Base-by-base conservation (phyloP, 331 rosid species). In the Quercus tomentella region DNA sequence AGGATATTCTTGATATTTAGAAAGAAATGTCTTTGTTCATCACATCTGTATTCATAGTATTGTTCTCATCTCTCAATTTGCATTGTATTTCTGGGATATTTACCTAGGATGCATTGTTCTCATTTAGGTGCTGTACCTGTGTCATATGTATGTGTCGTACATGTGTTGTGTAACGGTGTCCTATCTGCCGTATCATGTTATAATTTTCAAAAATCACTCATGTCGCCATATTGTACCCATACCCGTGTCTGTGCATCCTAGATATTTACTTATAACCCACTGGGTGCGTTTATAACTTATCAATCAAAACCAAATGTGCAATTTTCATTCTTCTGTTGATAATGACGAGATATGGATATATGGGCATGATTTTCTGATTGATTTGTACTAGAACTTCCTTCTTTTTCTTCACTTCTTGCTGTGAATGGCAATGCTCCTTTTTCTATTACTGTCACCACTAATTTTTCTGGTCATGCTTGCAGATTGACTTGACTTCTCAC, bases 401-500 rank as follows among this genome's bases (percentile, higher is more conserved):
- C 41, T 28, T 7, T 15, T 65, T 65, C 70, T 16, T 65, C 11
- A 65, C 55, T 49, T 49, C 14, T 49, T 12, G 12, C 70, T 65
- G 21, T 30, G 45, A 65, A 65, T 41, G 12, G 45, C 45, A 41
- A 41, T 30, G 22, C 45, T 30, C 23, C 74, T 33, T 30, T 26
- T 80, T 70, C 17, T 76, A 51, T 75, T 67, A 78, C 23, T 76
- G 16, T 69, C 51, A 20, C 66, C 75, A 52, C 82, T 80, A 45
- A 72, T 74, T 28, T 82, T 61, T 0, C 73, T 76, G 52, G 70
- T 75, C 33, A 35, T 77, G 68, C 28, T 12, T 88, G 89, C 98
- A 96, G 99, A 91, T 96, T 86, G 98, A 96, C 83, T 81, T 93
- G 88, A 77, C 85, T 78, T 89, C 99, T 73, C 99, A 96, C 73